phyloP scores from a whole-genome alignment of 208 protist genomes.

The Acanthamoeba triangularis region DNA sequence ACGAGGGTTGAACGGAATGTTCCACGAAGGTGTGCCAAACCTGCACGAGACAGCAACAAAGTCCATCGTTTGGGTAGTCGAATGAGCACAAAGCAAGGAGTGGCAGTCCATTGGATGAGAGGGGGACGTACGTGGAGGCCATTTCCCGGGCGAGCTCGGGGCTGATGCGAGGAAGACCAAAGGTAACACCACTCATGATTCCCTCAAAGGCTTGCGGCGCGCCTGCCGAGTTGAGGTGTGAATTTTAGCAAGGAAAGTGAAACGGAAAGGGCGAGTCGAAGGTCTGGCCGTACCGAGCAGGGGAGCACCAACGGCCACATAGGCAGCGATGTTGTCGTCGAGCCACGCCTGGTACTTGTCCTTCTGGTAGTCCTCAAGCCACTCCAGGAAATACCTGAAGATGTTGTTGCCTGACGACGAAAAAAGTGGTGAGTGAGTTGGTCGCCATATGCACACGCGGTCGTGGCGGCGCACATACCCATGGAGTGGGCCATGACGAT shows the following conservation, averaged over 20 bases:
- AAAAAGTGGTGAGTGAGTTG: background rate
- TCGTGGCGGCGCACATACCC: background rate
- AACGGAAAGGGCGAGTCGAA: background rate
- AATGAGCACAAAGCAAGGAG: background rate
- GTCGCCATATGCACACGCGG: too few species aligned
- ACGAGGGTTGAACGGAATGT: background rate
- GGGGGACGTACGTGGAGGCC: background rate
- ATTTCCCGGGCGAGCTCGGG: slow-evolving; percentile 1
- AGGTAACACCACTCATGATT: slow-evolving; percentile 53
- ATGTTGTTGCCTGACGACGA: slow-evolving; percentile 1
- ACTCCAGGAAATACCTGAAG: slow-evolving; percentile 49
- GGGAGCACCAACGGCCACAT: slow-evolving; percentile 32
- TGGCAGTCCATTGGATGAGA: background rate
- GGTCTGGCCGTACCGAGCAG: background rate
- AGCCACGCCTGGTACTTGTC: slow-evolving; percentile 46
- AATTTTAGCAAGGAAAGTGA: background rate
- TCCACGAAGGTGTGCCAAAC: slow-evolving; percentile 18
- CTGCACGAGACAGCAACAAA: background rate
- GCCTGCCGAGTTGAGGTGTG: background rate
- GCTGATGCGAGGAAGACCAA: slow-evolving; percentile 46
- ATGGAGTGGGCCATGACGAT: slow-evolving; percentile 55
- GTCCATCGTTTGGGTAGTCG: background rate
- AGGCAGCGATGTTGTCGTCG: slow-evolving; percentile 35
- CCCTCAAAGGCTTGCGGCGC: slow-evolving; percentile 7
- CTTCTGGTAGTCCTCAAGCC: slow-evolving; percentile 14